phyloP scores from a whole-genome alignment of 148 eudicot genomes.

The Rhododendron williamsianum region DNA sequence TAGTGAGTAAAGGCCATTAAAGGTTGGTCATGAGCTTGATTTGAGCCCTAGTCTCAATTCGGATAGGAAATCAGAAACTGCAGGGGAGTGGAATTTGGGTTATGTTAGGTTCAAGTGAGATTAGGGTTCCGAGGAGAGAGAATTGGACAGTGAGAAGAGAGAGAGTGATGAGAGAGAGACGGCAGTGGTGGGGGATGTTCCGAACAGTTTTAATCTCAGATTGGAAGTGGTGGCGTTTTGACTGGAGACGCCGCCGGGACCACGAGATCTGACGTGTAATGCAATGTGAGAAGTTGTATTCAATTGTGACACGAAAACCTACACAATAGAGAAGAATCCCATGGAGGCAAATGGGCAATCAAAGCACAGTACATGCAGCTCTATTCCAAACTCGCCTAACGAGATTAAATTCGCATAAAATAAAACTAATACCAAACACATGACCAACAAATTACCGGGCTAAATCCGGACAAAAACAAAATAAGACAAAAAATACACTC shows the following conservation, averaged over 20 bases:
- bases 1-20: not conserved
- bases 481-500: too few relatives aligned
- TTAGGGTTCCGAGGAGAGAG: not conserved
- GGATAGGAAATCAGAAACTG: not conserved
- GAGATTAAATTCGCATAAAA: too few relatives aligned
- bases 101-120: not conserved
- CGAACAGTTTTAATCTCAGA: not conserved
- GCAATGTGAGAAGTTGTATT: too few relatives aligned
- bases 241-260: not conserved
- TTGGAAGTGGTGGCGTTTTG: not conserved
- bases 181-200: not conserved
- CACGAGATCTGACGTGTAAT: not conserved
- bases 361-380: too few relatives aligned
- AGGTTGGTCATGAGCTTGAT: not conserved
- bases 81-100: not conserved
- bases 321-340: too few relatives aligned
- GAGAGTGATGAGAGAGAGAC: too few relatives aligned
- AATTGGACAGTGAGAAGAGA: not conserved
- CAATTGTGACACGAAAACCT: too few relatives aligned
- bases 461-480: too few relatives aligned
- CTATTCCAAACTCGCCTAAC: too few relatives aligned
- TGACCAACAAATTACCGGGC: too few relatives aligned
- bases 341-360: too few relatives aligned
- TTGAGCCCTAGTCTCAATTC: constrained; percentile 3
- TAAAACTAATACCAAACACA: too few relatives aligned